Evolutionary conservation across 1,139 yeast species (phyloP), one percentile per base, ranked within the genome.

Genomic region (Candida sanyaensis): DNA sequence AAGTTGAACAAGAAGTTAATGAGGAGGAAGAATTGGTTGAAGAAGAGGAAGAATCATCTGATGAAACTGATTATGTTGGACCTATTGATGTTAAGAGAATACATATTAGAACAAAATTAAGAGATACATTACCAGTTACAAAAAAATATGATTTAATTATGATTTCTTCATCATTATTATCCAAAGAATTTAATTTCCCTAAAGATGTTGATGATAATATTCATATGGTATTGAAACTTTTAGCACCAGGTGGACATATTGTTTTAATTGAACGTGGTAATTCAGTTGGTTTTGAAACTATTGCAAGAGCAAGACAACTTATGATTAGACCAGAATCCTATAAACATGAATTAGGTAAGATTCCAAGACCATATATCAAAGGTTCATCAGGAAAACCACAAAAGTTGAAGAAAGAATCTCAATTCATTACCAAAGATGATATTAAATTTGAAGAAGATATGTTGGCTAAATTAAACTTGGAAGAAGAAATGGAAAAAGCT

Each of bases 231-330:
- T 71, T 90, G 30, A 73, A 77, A 17, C 67, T 88, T 28, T 68
- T 91, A 41, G 77, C 81, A 10, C 96, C 96, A 0, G 81, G 81
- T 11, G 99, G 98, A 0, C 84, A 85, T 50, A 66, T 92, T 17
- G 83, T 90, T 1, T 65, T 93, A 6, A 71, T 92, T 2, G 98
- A 93, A 68, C 77, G 97, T 55, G 99, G 99, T 2, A 89, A 88
- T 49, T 89, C 97, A 0, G 65, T 84, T 33, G 98, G 98, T 0
- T 90, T 90, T 61, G 98, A 93, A 65, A 77, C 84, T 6, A 78
- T 91, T 51, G 96, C 97, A 0, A 77, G 97, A 48, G 97, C 98
- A 1, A 77, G 99, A 59, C 97, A 93, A 64, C 66, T 89, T 8
- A 82, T 91, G 82, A 71, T 93, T 23, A 79, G 97, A 54, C 97